These are phyloP conservation scores for Clavariopsis aquatica DNA, from an alignment of 495 filamentous ascomycete species.

Conservation along the genomic window DNA sequence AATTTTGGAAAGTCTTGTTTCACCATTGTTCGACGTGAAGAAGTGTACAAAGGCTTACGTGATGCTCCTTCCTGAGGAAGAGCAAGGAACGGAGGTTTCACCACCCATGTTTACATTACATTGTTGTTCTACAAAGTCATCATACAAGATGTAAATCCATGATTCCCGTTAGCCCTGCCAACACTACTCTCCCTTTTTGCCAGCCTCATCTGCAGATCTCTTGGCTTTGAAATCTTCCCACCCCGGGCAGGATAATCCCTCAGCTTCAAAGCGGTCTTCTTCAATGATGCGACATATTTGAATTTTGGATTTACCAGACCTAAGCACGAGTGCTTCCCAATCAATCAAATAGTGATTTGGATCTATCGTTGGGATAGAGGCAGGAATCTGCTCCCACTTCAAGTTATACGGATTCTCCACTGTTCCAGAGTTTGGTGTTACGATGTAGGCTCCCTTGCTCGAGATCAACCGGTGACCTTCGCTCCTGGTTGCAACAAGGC, in stretches of 20 bases:
- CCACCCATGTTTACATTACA: no score
- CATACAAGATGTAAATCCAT: not conserved
- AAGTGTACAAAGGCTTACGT: no score
- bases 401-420: conserved; percentile 58
- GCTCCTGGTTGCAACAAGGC: conserved; percentile 62
- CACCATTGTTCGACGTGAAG: no score
- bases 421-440: conserved; percentile 52
- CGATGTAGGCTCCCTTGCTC: conserved; percentile 65
- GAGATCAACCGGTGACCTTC: conserved; percentile 67
- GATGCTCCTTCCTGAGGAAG: no score
- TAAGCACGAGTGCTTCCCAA: conserved; percentile 53
- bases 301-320: conserved; percentile 79
- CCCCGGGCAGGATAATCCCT: conserved; percentile 25
- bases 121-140: no score
- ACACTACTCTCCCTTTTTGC: not conserved
- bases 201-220: not conserved
- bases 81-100: no score
- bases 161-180: not conserved
- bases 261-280: conserved; percentile 62
- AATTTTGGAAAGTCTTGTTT: no score
- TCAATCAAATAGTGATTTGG: conserved; percentile 27
- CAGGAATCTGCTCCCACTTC: conserved; percentile 55
- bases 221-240: conserved; percentile 33
- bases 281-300: conserved; percentile 69
- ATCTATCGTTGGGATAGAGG: not conserved